Conservation (phyloP, 1,284 basidiomycete genomes). For the Papiliotrema fonsecae region DNA sequence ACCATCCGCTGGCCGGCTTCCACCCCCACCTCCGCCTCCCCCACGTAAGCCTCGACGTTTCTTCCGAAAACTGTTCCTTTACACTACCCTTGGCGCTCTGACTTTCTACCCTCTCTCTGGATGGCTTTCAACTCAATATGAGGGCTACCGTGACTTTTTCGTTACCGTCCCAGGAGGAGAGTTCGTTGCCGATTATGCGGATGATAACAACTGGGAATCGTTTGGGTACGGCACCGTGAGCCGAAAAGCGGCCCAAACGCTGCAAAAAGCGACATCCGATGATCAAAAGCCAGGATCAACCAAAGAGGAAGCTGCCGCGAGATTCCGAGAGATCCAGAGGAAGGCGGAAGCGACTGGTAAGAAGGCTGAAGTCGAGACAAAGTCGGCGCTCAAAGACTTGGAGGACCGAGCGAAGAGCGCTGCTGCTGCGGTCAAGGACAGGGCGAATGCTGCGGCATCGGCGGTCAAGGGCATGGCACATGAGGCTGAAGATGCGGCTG, state of each 20-base stretch:
- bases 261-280: constrained; percentile 29
- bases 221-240: constrained; percentile 55
- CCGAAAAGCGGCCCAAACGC: constrained; percentile 52
- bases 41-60: constrained; percentile 17
- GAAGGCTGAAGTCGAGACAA: constrained; percentile 49
- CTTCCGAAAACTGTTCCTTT: constrained; percentile 46
- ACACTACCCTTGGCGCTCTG: constrained; percentile 44
- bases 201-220: constrained; percentile 67
- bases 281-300: constrained; percentile 1
- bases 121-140: constrained; percentile 47
- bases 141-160: constrained; percentile 53
- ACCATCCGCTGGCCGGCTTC: constrained; percentile 5
- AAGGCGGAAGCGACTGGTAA: constrained; percentile 31
- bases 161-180: constrained; percentile 58
- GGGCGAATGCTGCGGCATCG: constrained; percentile 1
- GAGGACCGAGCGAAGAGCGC: constrained; percentile 44
- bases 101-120: constrained; percentile 50
- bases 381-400: constrained; percentile 29
- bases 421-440: constrained; percentile 32
- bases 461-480: constrained; percentile 27
- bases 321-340: constrained; percentile 1
- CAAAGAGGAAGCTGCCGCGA: constrained; percentile 1
- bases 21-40: constrained; percentile 15
- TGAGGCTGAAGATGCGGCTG: neutral
- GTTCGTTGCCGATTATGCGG: constrained; percentile 70